These are phyloP conservation scores for Solanum chilense DNA, from an alignment of 257 asterid species.

Conservation along the genomic window DNA sequence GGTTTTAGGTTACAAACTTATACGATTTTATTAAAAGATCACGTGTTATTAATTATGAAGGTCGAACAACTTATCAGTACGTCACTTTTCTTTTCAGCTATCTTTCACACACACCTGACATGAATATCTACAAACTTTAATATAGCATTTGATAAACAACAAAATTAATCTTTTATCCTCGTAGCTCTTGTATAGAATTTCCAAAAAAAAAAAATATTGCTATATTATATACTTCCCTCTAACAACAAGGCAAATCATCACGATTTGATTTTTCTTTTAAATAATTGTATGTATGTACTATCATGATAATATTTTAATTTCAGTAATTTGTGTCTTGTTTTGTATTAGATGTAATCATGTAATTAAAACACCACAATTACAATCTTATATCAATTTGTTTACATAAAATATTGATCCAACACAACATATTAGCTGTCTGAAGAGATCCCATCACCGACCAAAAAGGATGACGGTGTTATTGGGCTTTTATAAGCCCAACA, in stretches of 20 bases:
- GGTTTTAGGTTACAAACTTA: neutral
- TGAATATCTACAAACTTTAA: neutral
- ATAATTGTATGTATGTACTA: neutral
- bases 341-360: neutral
- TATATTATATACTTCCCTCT: neutral
- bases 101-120: neutral
- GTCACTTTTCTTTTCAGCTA: neutral
- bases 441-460: neutral
- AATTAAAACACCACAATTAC: neutral
- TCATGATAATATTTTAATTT: neutral
- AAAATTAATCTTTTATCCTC: neutral
- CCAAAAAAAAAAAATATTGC: neutral
- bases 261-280: neutral
- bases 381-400: neutral
- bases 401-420: neutral
- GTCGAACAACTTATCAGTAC: neutral
- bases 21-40: neutral
- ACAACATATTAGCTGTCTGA: neutral
- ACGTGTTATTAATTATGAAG: neutral
- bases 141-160: neutral
- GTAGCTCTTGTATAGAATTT: neutral
- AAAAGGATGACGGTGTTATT: neutral
- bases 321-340: neutral
- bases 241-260: neutral
- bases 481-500: neutral